phyloP scores from a whole-genome alignment of 192 early-diverging fungal species.

The Borealophlyctis nickersoniae region DNA sequence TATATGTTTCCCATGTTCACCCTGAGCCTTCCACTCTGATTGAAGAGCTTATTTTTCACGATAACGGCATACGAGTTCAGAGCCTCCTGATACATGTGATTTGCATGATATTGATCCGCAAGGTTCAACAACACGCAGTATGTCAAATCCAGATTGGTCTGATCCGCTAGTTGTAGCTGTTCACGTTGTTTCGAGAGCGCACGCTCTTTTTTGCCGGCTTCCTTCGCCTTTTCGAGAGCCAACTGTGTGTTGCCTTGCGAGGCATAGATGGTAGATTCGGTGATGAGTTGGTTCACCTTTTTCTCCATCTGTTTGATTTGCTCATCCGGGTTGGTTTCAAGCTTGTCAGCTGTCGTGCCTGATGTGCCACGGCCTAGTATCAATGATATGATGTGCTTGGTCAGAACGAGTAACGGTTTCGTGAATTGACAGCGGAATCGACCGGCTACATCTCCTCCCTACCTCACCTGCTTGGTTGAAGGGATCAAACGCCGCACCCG shows the following conservation, averaged over 20 bases:
- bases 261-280: constrained; percentile 46
- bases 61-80: constrained; percentile 56
- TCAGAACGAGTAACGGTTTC: too few relatives aligned
- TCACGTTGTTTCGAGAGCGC: constrained; percentile 52
- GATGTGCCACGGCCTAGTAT: neutral
- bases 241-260: constrained; percentile 41
- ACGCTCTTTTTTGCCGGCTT: constrained; percentile 56
- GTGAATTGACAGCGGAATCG: too few relatives aligned
- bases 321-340: constrained; percentile 50
- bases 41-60: constrained; percentile 64
- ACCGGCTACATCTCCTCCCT: too few relatives aligned
- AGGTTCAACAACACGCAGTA: constrained; percentile 62
- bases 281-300: constrained; percentile 45
- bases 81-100: constrained; percentile 62
- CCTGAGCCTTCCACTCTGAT: constrained; percentile 52
- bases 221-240: constrained; percentile 60
- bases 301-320: constrained; percentile 52
- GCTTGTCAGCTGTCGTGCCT: constrained; percentile 41
- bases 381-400: too few relatives aligned
- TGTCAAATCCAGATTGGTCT: constrained; percentile 58
- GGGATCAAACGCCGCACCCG: constrained; percentile 48
- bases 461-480: constrained; percentile 45
- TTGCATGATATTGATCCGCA: constrained; percentile 54
- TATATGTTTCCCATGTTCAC: constrained; percentile 69
- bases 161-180: constrained; percentile 47